Conservation (phyloP, 169 alveolate genomes). For the Plasmodium inui region DNA sequence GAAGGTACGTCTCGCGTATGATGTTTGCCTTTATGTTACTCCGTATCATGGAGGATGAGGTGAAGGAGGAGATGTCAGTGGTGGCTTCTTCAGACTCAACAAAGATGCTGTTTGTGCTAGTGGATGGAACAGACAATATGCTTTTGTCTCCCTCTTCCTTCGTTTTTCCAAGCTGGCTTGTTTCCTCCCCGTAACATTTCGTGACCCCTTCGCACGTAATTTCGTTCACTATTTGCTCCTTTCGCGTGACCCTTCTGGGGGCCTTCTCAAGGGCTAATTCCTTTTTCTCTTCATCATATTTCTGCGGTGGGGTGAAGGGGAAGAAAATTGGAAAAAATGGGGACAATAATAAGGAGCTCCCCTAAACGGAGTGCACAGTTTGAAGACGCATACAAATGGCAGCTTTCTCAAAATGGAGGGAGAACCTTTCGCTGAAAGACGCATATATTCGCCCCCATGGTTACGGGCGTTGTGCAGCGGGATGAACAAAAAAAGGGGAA, state of each 20-base stretch:
- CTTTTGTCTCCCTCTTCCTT: background rate
- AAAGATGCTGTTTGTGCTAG: background rate
- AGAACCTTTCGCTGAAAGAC: conserved; percentile 39
- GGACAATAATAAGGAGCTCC: background rate
- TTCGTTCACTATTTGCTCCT: background rate
- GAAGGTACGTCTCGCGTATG: background rate
- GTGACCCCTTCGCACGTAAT: background rate
- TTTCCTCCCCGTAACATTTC: background rate
- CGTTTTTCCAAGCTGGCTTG: background rate
- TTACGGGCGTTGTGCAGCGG: conserved; percentile 2
- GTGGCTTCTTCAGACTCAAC: background rate
- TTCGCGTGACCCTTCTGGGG: background rate
- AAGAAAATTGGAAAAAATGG: background rate
- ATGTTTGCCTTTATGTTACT: background rate
- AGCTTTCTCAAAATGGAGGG: background rate
- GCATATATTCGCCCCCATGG: conserved; percentile 59
- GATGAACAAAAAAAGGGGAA: background rate
- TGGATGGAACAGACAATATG: background rate
- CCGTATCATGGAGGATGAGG: background rate
- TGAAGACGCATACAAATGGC: background rate
- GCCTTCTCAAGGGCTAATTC: background rate
- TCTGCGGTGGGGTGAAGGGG: background rate
- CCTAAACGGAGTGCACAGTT: background rate
- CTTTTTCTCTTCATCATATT: conserved; percentile 21
- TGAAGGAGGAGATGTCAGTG: background rate